Percentiles rank a stretch among this genome's conserved stretches.
phyloP scores from a whole-genome alignment of 177 flowering plant species.

The Vitis hybrid region DNA sequence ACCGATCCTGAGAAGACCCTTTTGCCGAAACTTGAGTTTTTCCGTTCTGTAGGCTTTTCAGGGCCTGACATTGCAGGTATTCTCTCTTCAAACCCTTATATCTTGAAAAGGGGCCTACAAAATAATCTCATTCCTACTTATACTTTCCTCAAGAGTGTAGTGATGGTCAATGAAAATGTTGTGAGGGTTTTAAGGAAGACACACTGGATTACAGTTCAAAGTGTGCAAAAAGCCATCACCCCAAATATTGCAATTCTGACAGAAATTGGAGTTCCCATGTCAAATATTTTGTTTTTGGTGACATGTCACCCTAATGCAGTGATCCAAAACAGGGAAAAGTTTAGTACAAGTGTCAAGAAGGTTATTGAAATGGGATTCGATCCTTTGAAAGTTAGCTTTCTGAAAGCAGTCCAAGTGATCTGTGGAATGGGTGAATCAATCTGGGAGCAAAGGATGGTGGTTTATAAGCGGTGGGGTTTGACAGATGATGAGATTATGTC shows the following conservation, averaged over 20 bases:
- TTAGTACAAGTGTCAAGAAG: not conserved
- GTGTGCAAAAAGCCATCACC: not conserved
- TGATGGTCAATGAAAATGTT: not conserved
- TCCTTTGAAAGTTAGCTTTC: not conserved
- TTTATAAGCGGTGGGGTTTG: constrained; percentile 6
- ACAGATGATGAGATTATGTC: not conserved
- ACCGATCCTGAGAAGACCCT: constrained; percentile 12
- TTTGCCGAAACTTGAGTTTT: not conserved
- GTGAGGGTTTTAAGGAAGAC: not conserved
- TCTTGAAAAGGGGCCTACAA: no score
- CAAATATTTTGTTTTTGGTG: not conserved
- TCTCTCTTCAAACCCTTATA: no score
- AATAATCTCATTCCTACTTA: not conserved
- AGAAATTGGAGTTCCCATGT: not conserved
- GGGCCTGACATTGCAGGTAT: no score
- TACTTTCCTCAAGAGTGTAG: not conserved
- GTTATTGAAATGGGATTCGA: constrained; percentile 1
- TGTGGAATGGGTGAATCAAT: not conserved
- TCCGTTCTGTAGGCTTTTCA: no score
- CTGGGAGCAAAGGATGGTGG: not conserved
- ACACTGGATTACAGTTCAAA: not conserved
- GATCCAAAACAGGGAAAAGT: not conserved
- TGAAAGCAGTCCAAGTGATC: not conserved
- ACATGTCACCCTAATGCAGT: not conserved
- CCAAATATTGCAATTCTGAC: not conserved